Evolutionary conservation across 169 alveolate genomes (phyloP), one percentile per base, ranked within the genome.

Genomic region (Babesia divergens): DNA sequence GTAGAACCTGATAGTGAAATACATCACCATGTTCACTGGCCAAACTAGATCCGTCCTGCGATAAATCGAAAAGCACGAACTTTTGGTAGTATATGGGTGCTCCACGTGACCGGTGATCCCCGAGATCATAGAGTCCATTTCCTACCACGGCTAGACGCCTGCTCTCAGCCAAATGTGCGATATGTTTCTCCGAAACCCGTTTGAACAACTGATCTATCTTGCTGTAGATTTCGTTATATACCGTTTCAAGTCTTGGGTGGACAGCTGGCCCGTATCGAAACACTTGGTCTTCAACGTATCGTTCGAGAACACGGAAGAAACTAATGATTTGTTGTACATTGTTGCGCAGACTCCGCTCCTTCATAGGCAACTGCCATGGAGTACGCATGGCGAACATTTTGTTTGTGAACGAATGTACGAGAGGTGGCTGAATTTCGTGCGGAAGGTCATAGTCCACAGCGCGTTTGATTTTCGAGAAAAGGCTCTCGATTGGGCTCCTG

Each of bases 311-410:
- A 59, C 82, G 70, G 69, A 84, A 80, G 60, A 84, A 88, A 29
- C 82, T 66, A 22, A 76, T 38, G 31, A 88, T 32, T 53, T 88
- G 90, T 35, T 82, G 75, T 29, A 84, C 80, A 66, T 88, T 88
- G 81, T 88, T 88, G 34, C 87, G 69, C 67, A 75, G 81, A 51
- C 83, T 72, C 35, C 74, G 81, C 43, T 65, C 89, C 82, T 88
- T 88, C 56, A 74, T 88, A 11, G 89, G 91, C 31, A 83, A 69
- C 47, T 82, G 82, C 93, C 93, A 88, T 20, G 93, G 93, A 32
- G 89, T 81, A 46, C 89, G 83, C 76, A 88, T 88, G 42, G 83
- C 91, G 50, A 88, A 74, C 49, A 88, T 37, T 42, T 83, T 84
- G 69, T 56, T 53, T 22, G 65, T 37, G 34, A 79, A 55, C 22